Conservation (phyloP, 345 rosid genomes). For the Linum usitatissimum region DNA sequence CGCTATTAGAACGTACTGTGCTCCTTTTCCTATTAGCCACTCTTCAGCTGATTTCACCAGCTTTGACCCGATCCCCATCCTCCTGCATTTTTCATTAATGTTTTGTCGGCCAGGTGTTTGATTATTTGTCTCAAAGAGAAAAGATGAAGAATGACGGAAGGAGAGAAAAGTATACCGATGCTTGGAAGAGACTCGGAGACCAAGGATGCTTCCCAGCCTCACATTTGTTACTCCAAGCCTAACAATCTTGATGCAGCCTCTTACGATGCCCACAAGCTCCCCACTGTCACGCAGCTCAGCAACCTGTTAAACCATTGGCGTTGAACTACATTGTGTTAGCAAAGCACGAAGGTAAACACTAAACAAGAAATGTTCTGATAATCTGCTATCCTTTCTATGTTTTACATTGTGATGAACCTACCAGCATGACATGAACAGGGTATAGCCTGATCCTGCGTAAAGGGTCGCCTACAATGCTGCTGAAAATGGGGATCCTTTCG, state of each 20-base stretch:
- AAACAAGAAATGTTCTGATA: no score
- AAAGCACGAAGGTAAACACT: background rate
- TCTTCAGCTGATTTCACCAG: conserved; percentile 45
- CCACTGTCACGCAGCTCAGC: conserved; percentile 42
- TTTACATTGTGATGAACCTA: conserved; percentile 14
- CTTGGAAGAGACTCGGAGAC: conserved; percentile 47
- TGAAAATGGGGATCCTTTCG: conserved; percentile 26
- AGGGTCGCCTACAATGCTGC: conserved; percentile 36
- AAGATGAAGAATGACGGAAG: conserved; percentile 6
- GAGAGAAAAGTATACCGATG: conserved; percentile 29
- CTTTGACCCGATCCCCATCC: conserved; percentile 46
- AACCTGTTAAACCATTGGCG: conserved; percentile 23
- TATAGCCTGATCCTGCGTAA: conserved; percentile 42
- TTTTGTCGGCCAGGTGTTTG: background rate
- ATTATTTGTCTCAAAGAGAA: background rate
- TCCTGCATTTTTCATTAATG: conserved; percentile 20
- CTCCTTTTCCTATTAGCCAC: conserved; percentile 38
- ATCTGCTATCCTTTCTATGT: background rate
- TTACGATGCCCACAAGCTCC: conserved; percentile 49
- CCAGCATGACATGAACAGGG: conserved; percentile 46
- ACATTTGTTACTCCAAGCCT: conserved; percentile 26
- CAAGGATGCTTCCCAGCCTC: conserved; percentile 47
- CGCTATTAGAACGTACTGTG: conserved; percentile 35
- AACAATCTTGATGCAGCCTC: conserved; percentile 52
- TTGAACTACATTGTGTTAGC: background rate